Percentiles rank a stretch among this genome's conserved stretches.
These are phyloP conservation scores for Candida piceae DNA, from an alignment of 805 yeast genomes.

Conservation along the genomic window DNA sequence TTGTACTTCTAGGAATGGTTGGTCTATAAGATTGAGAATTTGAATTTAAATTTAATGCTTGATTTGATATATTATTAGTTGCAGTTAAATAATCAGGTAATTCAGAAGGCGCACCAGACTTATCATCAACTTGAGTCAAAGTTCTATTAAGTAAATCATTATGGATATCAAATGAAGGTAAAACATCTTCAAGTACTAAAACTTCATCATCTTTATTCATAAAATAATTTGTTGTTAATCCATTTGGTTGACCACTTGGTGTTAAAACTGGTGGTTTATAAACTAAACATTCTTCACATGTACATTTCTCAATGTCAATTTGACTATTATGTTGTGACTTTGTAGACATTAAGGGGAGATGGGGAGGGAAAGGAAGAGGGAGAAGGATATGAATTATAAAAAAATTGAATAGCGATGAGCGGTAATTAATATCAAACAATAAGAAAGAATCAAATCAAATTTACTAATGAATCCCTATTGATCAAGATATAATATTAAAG, in stretches of 20 bases:
- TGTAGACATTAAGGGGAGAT: too few species aligned
- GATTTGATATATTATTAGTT: too few species aligned
- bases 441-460: too few species aligned
- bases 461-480: too few species aligned
- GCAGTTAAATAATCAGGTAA: conserved; percentile 15
- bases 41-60: too few species aligned
- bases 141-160: conserved; percentile 31
- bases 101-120: conserved; percentile 2
- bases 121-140: conserved; percentile 11
- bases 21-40: too few species aligned
- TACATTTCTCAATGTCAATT: conserved; percentile 5
- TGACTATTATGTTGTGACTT: not conserved
- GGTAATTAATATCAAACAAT: too few species aligned
- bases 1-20: not conserved
- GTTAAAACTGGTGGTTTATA: conserved; percentile 12
- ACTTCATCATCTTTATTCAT: conserved; percentile 8
- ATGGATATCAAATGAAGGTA: conserved; percentile 67
- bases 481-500: too few species aligned
- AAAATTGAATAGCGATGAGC: too few species aligned
- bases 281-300: conserved; percentile 9
- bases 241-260: too few species aligned
- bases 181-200: conserved; percentile 40
- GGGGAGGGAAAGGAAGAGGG: too few species aligned
- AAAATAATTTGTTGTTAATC: conserved; percentile 11
- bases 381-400: too few species aligned